These are phyloP conservation scores for Xylaria nigripes DNA, from an alignment of 495 filamentous ascomycete genomes.

Conservation along the genomic window DNA sequence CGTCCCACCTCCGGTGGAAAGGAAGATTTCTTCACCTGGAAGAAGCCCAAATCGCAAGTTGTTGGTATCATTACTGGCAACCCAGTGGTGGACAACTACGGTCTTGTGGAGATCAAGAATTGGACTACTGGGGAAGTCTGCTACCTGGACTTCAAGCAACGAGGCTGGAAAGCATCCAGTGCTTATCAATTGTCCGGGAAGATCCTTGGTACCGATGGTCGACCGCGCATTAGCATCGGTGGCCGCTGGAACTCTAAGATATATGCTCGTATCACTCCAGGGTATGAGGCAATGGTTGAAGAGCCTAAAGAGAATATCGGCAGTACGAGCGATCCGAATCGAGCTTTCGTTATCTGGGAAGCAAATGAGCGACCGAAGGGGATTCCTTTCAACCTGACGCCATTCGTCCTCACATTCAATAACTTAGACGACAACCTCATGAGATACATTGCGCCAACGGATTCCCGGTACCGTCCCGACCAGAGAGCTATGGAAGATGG, in stretches of 20 bases:
- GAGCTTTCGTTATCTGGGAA: constrained; percentile 91
- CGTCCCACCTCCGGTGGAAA: constrained; percentile 64
- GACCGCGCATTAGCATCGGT: constrained; percentile 77
- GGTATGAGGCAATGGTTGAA: constrained; percentile 66
- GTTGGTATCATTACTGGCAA: constrained; percentile 96
- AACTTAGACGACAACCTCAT: constrained; percentile 67
- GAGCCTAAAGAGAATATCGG: constrained; percentile 42
- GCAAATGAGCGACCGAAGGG: constrained; percentile 68
- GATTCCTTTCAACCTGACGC: constrained; percentile 94
- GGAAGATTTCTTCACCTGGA: constrained; percentile 96
- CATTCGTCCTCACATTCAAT: constrained; percentile 91
- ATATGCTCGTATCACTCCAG: constrained; percentile 86
- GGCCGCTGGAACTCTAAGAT: constrained; percentile 97
- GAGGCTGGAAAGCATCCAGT: constrained; percentile 88
- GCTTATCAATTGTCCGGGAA: constrained; percentile 83
- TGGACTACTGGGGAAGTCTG: constrained; percentile 88
- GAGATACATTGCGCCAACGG: constrained; percentile 76
- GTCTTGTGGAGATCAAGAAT: constrained; percentile 94
- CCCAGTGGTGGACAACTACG: constrained; percentile 97
- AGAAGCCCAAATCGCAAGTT: constrained; percentile 96
- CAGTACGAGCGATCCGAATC: constrained; percentile 45
- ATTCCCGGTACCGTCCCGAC: constrained; percentile 83
- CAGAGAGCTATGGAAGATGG: constrained; percentile 99
- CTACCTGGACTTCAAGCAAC: constrained; percentile 87
- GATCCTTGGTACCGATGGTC: constrained; percentile 64